A percentile compares a stretch with the other conserved stretches of the same genome.
These are phyloP conservation scores for Patellaria atrata DNA, from an alignment of 495 filamentous ascomycete species.

Conservation along the genomic window DNA sequence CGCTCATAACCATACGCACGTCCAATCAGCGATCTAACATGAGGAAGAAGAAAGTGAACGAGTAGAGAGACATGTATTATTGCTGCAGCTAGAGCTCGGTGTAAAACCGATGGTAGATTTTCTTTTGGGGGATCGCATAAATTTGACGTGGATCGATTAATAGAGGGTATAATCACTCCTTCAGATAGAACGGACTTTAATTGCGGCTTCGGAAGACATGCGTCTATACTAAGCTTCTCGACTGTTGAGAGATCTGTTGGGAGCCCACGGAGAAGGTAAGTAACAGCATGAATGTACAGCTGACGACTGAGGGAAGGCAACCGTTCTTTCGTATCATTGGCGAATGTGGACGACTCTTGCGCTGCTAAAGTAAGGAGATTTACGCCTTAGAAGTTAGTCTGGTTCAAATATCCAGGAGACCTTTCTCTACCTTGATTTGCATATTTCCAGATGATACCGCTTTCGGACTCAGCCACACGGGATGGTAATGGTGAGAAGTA, in stretches of 20 bases:
- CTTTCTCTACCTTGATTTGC: conserved; percentile 29
- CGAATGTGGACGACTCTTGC: conserved; percentile 22
- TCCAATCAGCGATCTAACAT: conserved; percentile 38
- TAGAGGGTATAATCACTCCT: conserved; percentile 8
- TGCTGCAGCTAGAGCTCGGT: conserved; percentile 38
- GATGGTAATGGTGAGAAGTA: conserved; percentile 4
- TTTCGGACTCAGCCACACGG: conserved; percentile 18
- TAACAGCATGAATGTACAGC: conserved; percentile 50
- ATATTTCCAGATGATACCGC: conserved; percentile 34
- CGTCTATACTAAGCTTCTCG: conserved; percentile 32
- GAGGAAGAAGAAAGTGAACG: conserved; percentile 42
- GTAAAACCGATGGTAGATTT: conserved; percentile 39
- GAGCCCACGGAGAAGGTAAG: conserved; percentile 52
- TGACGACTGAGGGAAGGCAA: conserved; percentile 37
- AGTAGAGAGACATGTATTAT: conserved; percentile 45
- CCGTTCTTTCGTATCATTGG: conserved; percentile 16
- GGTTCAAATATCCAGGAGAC: background rate
- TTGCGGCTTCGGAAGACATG: too few species aligned
- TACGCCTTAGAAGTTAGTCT: conserved; percentile 21
- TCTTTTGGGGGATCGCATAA: background rate
- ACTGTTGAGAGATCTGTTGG: conserved; percentile 41
- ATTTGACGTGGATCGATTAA: conserved; percentile 4
- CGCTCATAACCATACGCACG: conserved; percentile 47
- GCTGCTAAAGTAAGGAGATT: conserved; percentile 26
- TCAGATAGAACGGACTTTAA: too few species aligned